phyloP scores from a whole-genome alignment of 257 asterid species.

The Lantana camara region DNA sequence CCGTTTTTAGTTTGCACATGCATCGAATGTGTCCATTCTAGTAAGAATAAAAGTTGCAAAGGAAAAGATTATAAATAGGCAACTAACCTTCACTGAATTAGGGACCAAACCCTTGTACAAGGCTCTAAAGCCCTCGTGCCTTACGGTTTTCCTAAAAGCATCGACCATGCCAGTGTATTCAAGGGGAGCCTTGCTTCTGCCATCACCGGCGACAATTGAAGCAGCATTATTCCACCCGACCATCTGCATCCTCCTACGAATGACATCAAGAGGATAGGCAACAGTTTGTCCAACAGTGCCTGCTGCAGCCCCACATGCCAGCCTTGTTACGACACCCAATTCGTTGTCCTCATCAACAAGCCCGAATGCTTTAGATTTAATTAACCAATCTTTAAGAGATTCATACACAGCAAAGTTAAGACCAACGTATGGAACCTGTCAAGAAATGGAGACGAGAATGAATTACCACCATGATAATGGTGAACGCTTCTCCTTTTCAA shows the following conservation, averaged over 20 bases:
- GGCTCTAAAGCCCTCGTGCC: conserved; percentile 85
- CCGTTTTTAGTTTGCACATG: too few relatives aligned
- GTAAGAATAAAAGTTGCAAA: background rate
- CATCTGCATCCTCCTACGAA: conserved; percentile 99
- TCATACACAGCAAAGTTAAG: conserved; percentile 95
- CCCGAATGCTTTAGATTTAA: conserved; percentile 66
- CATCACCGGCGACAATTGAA: conserved; percentile 82
- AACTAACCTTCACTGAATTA: conserved; percentile 91
- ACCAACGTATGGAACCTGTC: conserved; percentile 94
- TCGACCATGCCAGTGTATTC: conserved; percentile 92
- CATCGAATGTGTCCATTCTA: too few relatives aligned
- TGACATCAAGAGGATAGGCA: conserved; percentile 96
- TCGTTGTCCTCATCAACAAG: conserved; percentile 73
- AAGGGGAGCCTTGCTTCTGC: conserved; percentile 63
- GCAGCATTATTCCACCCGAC: conserved; percentile 93
- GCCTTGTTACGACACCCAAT: conserved; percentile 81
- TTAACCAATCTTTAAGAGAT: conserved; percentile 85
- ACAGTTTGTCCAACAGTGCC: conserved; percentile 97
- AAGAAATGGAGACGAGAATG: conserved; percentile 22
- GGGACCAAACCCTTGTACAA: conserved; percentile 97
- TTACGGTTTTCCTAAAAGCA: conserved; percentile 91
- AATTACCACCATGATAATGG: conserved; percentile 17
- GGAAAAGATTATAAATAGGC: background rate
- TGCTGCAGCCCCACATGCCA: conserved; percentile 95
- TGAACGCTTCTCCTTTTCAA: background rate